These are phyloP conservation scores for Ceratocystis ficicola DNA, from an alignment of 2,329 filamentous ascomycete genomes.

Conservation along the genomic window DNA sequence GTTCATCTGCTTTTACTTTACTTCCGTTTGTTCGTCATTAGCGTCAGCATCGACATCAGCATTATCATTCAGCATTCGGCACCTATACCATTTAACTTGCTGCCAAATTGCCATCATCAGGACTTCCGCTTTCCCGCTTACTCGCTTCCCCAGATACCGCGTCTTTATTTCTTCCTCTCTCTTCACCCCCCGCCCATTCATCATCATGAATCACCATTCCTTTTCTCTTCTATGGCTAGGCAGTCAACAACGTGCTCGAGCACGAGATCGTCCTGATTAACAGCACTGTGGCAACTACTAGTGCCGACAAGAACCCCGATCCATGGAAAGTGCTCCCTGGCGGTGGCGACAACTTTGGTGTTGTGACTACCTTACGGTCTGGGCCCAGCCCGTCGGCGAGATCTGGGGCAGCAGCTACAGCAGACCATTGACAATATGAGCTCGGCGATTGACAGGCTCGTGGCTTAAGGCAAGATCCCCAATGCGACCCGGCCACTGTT, in stretches of 20 bases:
- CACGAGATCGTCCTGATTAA: conserved; percentile 37
- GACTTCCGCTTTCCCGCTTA: too few species aligned
- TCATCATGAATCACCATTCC: conserved; percentile 2
- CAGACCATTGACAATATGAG: conserved; percentile 24
- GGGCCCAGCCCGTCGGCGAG: conserved; percentile 29
- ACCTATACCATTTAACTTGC: too few species aligned
- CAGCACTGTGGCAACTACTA: conserved; percentile 35
- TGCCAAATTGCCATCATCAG: too few species aligned
- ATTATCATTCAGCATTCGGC: too few species aligned
- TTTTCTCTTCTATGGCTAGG: conserved; percentile 30
- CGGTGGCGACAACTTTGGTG: conserved; percentile 45
- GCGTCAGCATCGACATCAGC: too few species aligned
- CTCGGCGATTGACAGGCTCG: conserved; percentile 22
- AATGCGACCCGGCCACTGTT: conserved; percentile 27
- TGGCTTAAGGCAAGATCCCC: conserved; percentile 12
- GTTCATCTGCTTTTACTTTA: background rate
- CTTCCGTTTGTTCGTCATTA: background rate
- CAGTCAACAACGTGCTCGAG: conserved; percentile 35
- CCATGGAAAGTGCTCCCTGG: conserved; percentile 47
- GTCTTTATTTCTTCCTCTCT: background rate
- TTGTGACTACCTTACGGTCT: conserved; percentile 40
- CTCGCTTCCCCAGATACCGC: background rate
- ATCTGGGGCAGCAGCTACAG: conserved; percentile 30
- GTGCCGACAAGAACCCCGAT: conserved; percentile 34
- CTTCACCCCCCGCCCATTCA: background rate